Evolutionary conservation across 352 stramenopile species (phyloP), one percentile per base, ranked within the genome.

Genomic region (Globisporangium cederbergense): DNA sequence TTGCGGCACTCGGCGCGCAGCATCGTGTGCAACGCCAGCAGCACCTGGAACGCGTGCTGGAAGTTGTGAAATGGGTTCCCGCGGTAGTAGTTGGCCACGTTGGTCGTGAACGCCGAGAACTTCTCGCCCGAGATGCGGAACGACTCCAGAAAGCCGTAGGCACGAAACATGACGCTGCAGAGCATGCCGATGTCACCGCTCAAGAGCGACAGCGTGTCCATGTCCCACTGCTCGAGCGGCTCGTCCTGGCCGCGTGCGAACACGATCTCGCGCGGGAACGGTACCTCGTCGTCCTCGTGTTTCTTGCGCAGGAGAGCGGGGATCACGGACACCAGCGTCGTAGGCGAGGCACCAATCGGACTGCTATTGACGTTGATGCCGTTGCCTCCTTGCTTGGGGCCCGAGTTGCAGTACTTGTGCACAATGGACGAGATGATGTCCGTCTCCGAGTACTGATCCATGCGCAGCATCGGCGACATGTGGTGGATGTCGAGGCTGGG

Each of bases 61-160:
- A 88, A 89, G 61, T 88, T 93, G 75, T 95, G 86, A 64, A 91
- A 95, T 51, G 84, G 68, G 58, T 91, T 91, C 45, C 77, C 77
- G 20, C 79, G 76, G 69, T 93, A 93, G 58, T 89, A 82, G 51
- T 88, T 85, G 4, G 74, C 76, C 32, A 91, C 76, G 30, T 79
- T 81, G 16, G 71, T 72, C 4, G 81, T 74, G 49, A 90, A 88
- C 4, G 69, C 61, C 14, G 73, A 73, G 53, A 89, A 75, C 53
- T 87, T 89, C 13, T 87, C 74, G 56, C 61, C 69, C 6, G 71
- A 73, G 51, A 92, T 85, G 40, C 64, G 67, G 14, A 88, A 90
- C 5, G 70, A 62, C 16, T 88, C 77, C 34, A 88, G 68, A 32
- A 91, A 83, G 2, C 76, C 76, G 28, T 86, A 81, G 0, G 76